Conservation (phyloP, 1,284 basidiomycete genomes). For the Fomitiporia mediterranea region DNA sequence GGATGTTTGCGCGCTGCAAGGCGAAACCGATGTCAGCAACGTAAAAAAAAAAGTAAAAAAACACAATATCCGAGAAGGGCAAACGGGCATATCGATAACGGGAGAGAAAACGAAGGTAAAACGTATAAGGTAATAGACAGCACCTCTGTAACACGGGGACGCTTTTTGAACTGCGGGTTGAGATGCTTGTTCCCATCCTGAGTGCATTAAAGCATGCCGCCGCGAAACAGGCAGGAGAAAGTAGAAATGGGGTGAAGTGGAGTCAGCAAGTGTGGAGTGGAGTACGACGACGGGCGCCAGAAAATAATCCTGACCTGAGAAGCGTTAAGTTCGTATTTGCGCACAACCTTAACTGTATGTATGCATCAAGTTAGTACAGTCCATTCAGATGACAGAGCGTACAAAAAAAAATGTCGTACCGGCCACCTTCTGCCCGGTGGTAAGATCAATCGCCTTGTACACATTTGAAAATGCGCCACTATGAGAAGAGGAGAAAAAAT, state of each 20-base stretch:
- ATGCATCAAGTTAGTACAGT: constrained; percentile 8
- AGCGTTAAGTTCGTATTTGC: constrained; percentile 93
- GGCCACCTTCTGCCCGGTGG: constrained; percentile 81
- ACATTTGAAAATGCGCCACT: constrained; percentile 99
- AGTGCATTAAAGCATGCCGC: constrained; percentile 23
- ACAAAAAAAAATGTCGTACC: constrained; percentile 43
- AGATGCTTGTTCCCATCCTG: constrained; percentile 91
- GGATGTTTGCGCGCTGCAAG: constrained; percentile 89
- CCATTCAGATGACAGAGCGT: too few relatives aligned
- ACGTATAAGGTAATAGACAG: constrained; percentile 31
- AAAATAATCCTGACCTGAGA: constrained; percentile 77
- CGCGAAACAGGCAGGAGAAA: constrained; percentile 26
- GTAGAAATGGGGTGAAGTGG: constrained; percentile 24
- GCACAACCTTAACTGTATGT: constrained; percentile 85
- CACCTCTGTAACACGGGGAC: constrained; percentile 95
- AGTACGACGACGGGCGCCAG: constrained; percentile 22
- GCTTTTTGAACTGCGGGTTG: constrained; percentile 91
- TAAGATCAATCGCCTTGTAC: constrained; percentile 85
- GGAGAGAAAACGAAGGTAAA: constrained; percentile 24
- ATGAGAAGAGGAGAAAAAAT: constrained; percentile 20
- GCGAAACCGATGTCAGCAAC: constrained; percentile 30
- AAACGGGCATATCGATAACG: constrained; percentile 22
- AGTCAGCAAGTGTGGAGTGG: constrained; percentile 24
- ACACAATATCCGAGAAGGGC: constrained; percentile 9
- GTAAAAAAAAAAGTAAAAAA: constrained; percentile 14